A percentile compares a stretch with the other conserved stretches of the same genome.
Conservation (phyloP, 192 early-diverging fungal species). For the Entomortierella lignicola region DNA sequence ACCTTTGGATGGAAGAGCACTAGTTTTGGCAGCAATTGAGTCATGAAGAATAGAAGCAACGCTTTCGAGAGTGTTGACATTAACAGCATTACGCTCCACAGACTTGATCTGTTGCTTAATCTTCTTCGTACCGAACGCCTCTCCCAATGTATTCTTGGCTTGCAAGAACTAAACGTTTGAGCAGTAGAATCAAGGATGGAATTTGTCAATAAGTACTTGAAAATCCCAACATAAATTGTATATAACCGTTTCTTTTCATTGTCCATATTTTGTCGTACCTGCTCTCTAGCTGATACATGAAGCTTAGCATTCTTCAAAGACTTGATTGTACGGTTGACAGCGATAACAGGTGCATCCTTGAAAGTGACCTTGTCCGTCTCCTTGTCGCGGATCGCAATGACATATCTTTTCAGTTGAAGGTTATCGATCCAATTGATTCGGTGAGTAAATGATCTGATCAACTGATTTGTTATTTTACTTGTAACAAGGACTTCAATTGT, state of each 20-base stretch:
- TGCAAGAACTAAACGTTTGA: conserved; percentile 58
- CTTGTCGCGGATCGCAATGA: conserved; percentile 85
- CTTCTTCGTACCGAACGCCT: conserved; percentile 95
- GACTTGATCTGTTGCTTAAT: conserved; percentile 82
- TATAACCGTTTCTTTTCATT: not conserved
- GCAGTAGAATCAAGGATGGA: not conserved
- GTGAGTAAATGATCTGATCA: no score
- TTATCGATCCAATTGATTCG: no score
- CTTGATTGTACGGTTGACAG: conserved; percentile 77
- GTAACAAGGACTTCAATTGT: not conserved
- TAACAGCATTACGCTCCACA: conserved; percentile 88
- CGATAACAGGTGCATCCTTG: conserved; percentile 72
- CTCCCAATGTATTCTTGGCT: conserved; percentile 85
- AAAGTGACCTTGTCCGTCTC: conserved; percentile 75
- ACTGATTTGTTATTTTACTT: not conserved
- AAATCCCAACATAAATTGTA: not conserved
- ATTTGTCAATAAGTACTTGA: not conserved
- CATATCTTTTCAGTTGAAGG: conserved; percentile 62
- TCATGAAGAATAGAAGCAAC: conserved; percentile 74
- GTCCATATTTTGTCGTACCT: conserved; percentile 18
- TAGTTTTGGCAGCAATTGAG: conserved; percentile 74
- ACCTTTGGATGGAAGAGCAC: conserved; percentile 70
- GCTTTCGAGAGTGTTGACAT: conserved; percentile 72
- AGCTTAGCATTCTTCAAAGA: conserved; percentile 60
- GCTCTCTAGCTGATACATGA: conserved; percentile 13